These are phyloP conservation scores for Oryza brachyantha DNA, from an alignment of 176 grass and related monocot species.

Conservation along the genomic window DNA sequence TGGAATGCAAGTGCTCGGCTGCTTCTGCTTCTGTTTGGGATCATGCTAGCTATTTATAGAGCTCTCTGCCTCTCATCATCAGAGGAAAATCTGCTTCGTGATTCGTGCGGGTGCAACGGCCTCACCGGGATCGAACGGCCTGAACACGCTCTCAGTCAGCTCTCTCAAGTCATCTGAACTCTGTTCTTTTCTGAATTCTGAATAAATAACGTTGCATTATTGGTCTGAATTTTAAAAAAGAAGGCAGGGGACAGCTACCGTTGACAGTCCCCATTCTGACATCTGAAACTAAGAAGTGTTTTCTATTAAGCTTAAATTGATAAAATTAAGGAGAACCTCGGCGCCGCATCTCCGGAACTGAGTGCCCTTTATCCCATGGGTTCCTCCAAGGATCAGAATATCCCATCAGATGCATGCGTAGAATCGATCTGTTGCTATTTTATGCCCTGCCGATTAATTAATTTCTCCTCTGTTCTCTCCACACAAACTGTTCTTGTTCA, in stretches of 20 bases:
- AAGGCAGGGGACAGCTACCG: neutral
- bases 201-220: neutral
- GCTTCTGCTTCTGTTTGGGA: too few species aligned
- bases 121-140: neutral
- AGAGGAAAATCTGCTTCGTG: too few species aligned
- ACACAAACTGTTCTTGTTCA: neutral
- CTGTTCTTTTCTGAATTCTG: too few species aligned
- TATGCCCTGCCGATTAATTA: too few species aligned
- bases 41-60: slow-evolving; percentile 23
- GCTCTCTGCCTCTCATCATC: too few species aligned
- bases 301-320: too few species aligned
- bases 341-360: slow-evolving; percentile 50
- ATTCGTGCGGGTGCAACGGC: neutral
- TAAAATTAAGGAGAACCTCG: slow-evolving; percentile 7
- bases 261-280: neutral
- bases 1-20: too few species aligned
- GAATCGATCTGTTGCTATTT: too few species aligned
- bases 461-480: neutral
- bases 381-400: slow-evolving; percentile 49
- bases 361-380: slow-evolving; percentile 25
- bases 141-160: too few species aligned
- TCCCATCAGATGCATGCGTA: too few species aligned
- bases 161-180: too few species aligned
- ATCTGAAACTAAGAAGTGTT: too few species aligned
- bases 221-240: neutral